A percentile compares a stretch with the other conserved stretches of the same genome.
phyloP scores from a whole-genome alignment of 2,329 filamentous ascomycete genomes.

The Plenodomus biglobosus region DNA sequence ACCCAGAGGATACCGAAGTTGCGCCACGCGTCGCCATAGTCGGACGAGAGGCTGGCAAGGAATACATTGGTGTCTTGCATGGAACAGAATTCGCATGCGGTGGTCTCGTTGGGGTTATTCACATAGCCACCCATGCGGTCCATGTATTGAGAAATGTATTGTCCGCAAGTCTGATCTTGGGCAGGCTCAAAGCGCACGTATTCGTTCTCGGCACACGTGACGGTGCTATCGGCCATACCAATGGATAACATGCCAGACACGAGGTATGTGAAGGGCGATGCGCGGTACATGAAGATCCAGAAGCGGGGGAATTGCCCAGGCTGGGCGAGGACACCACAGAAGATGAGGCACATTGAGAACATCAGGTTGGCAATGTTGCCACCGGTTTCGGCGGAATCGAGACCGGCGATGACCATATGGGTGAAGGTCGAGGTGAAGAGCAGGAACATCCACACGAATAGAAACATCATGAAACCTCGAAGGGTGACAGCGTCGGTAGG shows the following conservation, averaged over 20 bases:
- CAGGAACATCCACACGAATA: conserved; percentile 74
- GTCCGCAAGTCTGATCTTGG: conserved; percentile 45
- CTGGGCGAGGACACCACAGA: conserved; percentile 71
- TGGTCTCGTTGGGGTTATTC: conserved; percentile 33
- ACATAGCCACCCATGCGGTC: conserved; percentile 42
- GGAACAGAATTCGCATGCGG: conserved; percentile 47
- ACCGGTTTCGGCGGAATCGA: conserved; percentile 73
- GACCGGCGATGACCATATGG: conserved; percentile 72
- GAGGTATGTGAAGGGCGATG: conserved; percentile 82
- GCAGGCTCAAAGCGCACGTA: conserved; percentile 66
- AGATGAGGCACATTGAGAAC: conserved; percentile 72
- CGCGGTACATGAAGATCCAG: conserved; percentile 83
- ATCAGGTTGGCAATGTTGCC: conserved; percentile 75
- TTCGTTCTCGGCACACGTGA: conserved; percentile 71
- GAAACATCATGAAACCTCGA: conserved; percentile 76
- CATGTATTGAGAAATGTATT: conserved; percentile 45
- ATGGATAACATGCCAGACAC: conserved; percentile 71
- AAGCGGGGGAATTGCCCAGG: conserved; percentile 67
- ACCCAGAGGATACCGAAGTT: conserved; percentile 58
- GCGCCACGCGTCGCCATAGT: conserved; percentile 52
- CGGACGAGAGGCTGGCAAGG: conserved; percentile 45
- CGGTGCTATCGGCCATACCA: conserved; percentile 66
- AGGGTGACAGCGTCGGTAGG: conserved; percentile 63
- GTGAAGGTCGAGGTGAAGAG: conserved; percentile 82
- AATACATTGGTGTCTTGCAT: conserved; percentile 49